These are phyloP conservation scores for Lecanicillium sp. DNA, from an alignment of 2,329 filamentous ascomycete species.

Conservation along the genomic window DNA sequence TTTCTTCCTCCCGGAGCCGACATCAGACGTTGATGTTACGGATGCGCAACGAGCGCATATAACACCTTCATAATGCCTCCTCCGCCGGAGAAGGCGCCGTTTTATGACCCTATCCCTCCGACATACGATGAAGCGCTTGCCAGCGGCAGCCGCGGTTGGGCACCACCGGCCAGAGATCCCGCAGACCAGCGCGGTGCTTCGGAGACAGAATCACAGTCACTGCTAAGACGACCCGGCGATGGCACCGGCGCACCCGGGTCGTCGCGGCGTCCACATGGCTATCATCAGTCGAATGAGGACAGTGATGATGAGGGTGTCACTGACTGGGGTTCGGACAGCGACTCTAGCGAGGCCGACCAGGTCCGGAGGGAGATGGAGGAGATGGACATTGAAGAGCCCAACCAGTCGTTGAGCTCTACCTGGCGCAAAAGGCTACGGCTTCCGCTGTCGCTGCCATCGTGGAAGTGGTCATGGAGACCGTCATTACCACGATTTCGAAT, in stretches of 20 bases:
- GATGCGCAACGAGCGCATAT: background rate
- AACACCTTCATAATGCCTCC: constrained; percentile 18
- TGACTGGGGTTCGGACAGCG: constrained; percentile 40
- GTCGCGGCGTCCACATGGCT: constrained; percentile 37
- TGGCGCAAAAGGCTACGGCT: constrained; percentile 50
- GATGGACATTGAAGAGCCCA: constrained; percentile 73
- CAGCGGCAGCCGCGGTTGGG: constrained; percentile 24
- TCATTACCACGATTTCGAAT: constrained; percentile 44
- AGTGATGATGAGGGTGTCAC: constrained; percentile 64
- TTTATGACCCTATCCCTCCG: constrained; percentile 34
- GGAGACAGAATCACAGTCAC: constrained; percentile 68
- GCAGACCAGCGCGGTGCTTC: constrained; percentile 53
- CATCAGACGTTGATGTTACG: background rate
- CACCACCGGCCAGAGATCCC: constrained; percentile 20
- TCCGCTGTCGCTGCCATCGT: constrained; percentile 41
- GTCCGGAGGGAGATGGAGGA: constrained; percentile 79
- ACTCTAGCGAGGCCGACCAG: constrained; percentile 49
- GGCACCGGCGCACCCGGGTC: constrained; percentile 26
- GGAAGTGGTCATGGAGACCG: constrained; percentile 48
- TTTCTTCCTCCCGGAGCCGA: background rate
- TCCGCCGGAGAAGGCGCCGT: constrained; percentile 28
- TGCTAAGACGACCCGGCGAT: constrained; percentile 50
- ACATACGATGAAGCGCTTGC: constrained; percentile 35
- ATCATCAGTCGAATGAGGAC: constrained; percentile 72
- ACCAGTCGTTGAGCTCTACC: constrained; percentile 31